Conservation (phyloP, 2,329 filamentous ascomycete species). For the Lasiodiplodia citricola region DNA sequence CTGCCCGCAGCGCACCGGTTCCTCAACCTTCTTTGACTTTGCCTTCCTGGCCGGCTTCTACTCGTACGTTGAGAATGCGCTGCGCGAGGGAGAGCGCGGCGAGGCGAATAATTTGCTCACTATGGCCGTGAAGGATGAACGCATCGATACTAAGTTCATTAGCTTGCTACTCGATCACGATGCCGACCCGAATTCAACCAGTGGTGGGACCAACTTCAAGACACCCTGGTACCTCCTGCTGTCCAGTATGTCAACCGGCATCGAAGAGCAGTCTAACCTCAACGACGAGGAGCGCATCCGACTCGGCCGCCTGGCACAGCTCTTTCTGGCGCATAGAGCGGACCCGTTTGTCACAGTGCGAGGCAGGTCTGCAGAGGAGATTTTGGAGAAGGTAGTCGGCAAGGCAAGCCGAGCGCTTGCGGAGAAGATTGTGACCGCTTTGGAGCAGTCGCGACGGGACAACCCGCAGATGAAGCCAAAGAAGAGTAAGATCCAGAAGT, state of each 20-base stretch:
- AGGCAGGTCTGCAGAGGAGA: background rate
- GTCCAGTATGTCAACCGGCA: background rate
- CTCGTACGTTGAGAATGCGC: slow-evolving; percentile 12
- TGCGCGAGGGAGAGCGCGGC: background rate
- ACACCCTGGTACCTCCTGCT: slow-evolving; percentile 16
- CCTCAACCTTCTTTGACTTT: slow-evolving; percentile 21
- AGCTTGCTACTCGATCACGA: slow-evolving; percentile 3
- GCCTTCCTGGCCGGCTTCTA: slow-evolving; percentile 8
- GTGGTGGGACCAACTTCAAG: background rate
- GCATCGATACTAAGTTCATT: background rate
- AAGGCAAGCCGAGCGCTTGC: background rate
- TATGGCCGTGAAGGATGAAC: background rate
- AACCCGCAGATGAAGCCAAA: slow-evolving; percentile 11
- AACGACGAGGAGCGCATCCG: background rate
- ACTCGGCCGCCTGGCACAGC: background rate
- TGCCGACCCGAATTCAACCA: background rate
- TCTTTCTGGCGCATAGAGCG: slow-evolving; percentile 6
- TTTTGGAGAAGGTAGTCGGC: slow-evolving; percentile 5
- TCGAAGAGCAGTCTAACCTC: slow-evolving; percentile 1
- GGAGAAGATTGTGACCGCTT: background rate
- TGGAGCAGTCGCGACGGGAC: background rate
- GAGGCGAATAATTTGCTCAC: background rate
- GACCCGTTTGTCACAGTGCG: slow-evolving; percentile 17
- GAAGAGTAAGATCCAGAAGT: background rate
- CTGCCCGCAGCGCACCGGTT: slow-evolving; percentile 5